Evolutionary conservation across 2,329 filamentous ascomycete species (phyloP).

Genomic region (Trichoderma asperellum): DNA sequence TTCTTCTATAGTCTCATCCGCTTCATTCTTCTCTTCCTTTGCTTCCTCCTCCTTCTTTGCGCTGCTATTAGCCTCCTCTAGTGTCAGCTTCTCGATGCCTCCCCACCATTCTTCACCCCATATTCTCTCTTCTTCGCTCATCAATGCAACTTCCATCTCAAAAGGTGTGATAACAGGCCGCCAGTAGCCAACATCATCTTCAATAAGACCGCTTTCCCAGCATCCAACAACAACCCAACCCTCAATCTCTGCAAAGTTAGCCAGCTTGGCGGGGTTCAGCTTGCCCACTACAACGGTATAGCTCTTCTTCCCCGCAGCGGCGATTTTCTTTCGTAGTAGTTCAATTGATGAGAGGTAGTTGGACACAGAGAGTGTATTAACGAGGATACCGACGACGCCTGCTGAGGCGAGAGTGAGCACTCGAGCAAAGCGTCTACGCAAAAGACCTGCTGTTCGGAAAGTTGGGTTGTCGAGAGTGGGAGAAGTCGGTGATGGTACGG

Average conservation of each 20-base stretch:
- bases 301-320: constrained; percentile 83
- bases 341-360: constrained; percentile 86
- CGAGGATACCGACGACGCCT: constrained; percentile 87
- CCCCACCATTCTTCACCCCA: constrained; percentile 91
- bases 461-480: constrained; percentile 53
- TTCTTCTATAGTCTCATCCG: constrained; percentile 35
- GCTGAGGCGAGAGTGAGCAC: constrained; percentile 79
- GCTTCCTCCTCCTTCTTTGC: constrained; percentile 21
- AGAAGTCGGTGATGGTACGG: constrained; percentile 60
- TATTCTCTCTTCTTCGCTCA: constrained; percentile 72
- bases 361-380: constrained; percentile 91
- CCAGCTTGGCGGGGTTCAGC: constrained; percentile 91
- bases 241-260: constrained; percentile 93
- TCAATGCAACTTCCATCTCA: constrained; percentile 79
- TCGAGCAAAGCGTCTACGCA: constrained; percentile 87
- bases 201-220: constrained; percentile 93
- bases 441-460: constrained; percentile 55
- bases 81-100: constrained; percentile 74
- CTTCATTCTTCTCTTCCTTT: constrained; percentile 30
- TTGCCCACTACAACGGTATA: constrained; percentile 98
- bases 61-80: constrained; percentile 33
- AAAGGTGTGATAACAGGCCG: constrained; percentile 92
- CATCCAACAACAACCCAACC: constrained; percentile 98
- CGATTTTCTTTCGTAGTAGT: constrained; percentile 72
- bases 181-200: constrained; percentile 82